Evolutionary conservation across 2,329 filamentous ascomycete species (phyloP), one percentile per base, ranked within the genome.

Genomic region (Xylariaceae sp.): DNA sequence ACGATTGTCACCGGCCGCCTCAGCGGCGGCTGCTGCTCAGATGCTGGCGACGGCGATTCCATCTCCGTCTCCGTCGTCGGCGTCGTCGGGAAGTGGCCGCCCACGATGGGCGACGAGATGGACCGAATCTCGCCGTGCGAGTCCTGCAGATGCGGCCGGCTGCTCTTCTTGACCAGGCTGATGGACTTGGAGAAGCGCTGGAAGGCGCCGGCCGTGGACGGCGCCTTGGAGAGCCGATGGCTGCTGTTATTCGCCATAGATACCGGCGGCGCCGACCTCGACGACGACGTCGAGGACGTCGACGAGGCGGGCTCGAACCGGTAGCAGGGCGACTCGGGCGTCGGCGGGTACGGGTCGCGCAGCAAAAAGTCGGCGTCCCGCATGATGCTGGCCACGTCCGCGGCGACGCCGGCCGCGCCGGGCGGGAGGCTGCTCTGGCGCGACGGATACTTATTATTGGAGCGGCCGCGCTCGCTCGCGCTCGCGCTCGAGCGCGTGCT

Each of bases 131-230:
- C n/a, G n/a, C n/a, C n/a, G n/a, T n/a, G n/a, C n/a, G n/a, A 49
- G 19, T 58, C 58, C 28, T 57, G 51, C 10, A 77, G 58, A 16
- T 60, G 58, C 6, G 68, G 67, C 35, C 63, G 63, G 58, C 72
- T 77, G 42, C 68, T 64, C 63, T 73, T 75, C 49, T 66, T 64
- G 31, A 67, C 67, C 19, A 77, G 57, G 45, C 64, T 74, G 27
- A 77, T 55, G 3, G 71, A 72, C 45, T 69, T 65, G 10, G 59
- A 56, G 11, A 67, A 53, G 19, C 60, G 59, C 49, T 67, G 71
- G 40, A 76, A 63, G n/a, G n/a, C n/a, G n/a, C n/a, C n/a, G 35
- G 75, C 58, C 19, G 58, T 57, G 1, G 65, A 64, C 2, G 67
- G 63, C 3, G 66, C 65, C 52, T 54, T 65, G 15, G 67, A 63